A percentile compares a stretch with the other conserved stretches of the same genome.
phyloP scores from a whole-genome alignment of 352 stramenopile species.

The Phytopythium aichiense region DNA sequence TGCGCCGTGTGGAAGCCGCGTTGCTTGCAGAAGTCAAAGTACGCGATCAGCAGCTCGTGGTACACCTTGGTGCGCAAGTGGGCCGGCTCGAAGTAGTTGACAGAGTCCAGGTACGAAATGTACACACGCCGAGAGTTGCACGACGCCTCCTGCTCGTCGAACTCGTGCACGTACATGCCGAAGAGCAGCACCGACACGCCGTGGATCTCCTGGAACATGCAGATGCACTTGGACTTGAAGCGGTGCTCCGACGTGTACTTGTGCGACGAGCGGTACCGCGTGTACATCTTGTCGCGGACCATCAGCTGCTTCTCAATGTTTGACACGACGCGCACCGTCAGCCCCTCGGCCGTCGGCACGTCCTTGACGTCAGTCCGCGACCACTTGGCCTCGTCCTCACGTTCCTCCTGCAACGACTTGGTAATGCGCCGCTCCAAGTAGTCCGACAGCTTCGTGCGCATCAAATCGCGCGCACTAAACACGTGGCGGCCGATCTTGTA shows the following conservation, averaged over 20 bases:
- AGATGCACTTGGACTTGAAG: conserved; percentile 97
- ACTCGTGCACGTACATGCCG: conserved; percentile 99
- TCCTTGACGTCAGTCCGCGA: conserved; percentile 83
- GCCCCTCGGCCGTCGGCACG: conserved; percentile 85
- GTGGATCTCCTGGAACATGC: conserved; percentile 99
- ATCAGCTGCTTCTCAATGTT: conserved; percentile 96
- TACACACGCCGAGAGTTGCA: conserved; percentile 96
- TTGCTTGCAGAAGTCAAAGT: conserved; percentile 97
- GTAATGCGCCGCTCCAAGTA: conserved; percentile 92
- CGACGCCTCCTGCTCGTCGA: conserved; percentile 95
- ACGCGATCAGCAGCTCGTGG: conserved; percentile 98
- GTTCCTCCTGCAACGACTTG: conserved; percentile 85
- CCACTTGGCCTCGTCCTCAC: conserved; percentile 83
- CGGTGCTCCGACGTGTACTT: conserved; percentile 88
- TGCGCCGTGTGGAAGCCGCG: conserved; percentile 97
- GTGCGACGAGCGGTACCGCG: conserved; percentile 90
- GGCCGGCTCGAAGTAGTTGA: conserved; percentile 98
- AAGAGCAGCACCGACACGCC: conserved; percentile 99
- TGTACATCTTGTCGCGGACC: conserved; percentile 94
- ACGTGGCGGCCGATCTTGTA: conserved; percentile 82
- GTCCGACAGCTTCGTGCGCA: conserved; percentile 93
- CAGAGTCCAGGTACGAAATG: conserved; percentile 99
- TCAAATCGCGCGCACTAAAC: conserved; percentile 94
- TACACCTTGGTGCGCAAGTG: conserved; percentile 98
- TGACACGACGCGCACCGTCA: conserved; percentile 94